Base-by-base conservation (phyloP, 768 basidiomycete species). In the Imleria badia region DNA sequence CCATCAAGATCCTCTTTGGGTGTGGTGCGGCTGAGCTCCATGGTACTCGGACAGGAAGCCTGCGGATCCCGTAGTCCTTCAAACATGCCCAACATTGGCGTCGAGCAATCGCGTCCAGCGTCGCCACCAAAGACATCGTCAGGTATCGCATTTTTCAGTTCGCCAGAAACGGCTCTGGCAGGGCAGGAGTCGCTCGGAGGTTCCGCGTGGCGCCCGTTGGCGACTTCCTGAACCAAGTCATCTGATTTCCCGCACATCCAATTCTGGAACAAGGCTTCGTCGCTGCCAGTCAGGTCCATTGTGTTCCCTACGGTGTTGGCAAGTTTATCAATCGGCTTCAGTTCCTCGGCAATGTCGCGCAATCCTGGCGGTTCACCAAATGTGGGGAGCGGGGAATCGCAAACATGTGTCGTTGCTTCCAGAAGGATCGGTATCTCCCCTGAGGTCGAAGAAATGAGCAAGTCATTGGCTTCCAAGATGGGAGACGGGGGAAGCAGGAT, bases 351-450 rank as follows among this genome's bases (percentile, higher is more conserved):
- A 26, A 55, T 41, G 33, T 51, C 34, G 33, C 55, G 38, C 41
- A 59, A 42, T 23, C 48, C 50, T 13, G 29, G 48, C 13, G 29
- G 22, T 33, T 54, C 51, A 23, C 13, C 20, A 12, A 44, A 34
- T 34, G 46, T 6, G 13, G 26, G 19, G 40, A 34, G 39, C 17
- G 51, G 39, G 29, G 52, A 61, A 38, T 56, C 51, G 42, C 54
- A 53, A 43, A n/a, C 39, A 40, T 36, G 51, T 40, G 43, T 39
- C 17, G 47, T 47, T 13, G 5, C 45, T 48, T 78, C 76, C 49
- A 81, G 70, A 54, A 79, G 61, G 36, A 84, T 72, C n/a, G 80
- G 82, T 51, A 84, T 82, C 46, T 79, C 75, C 31, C 75, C 78
- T 33, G 78, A 80, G 29, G 76, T 76, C 58, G 66, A 69, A 6